These are phyloP conservation scores for Tetradesmus obliquus DNA, from an alignment of 139 green algal genomes.

Conservation along the genomic window DNA sequence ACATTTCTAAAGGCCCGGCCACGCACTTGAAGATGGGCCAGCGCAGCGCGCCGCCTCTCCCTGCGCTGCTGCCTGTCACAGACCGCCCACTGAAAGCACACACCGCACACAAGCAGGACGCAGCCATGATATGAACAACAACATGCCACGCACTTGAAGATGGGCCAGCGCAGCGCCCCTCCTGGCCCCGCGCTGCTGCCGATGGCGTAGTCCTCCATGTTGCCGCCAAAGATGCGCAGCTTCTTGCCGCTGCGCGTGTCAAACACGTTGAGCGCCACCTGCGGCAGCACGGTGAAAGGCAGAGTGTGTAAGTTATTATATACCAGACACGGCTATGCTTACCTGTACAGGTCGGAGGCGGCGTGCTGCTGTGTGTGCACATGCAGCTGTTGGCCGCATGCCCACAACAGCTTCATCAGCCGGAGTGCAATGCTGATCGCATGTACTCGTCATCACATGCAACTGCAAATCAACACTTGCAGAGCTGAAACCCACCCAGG, in stretches of 20 bases:
- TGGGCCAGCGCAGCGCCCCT: conserved; percentile 40
- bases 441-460: no score
- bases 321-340: no score
- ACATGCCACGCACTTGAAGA: conserved; percentile 71
- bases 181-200: conserved; percentile 59
- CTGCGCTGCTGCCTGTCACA: conserved; percentile 52
- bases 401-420: no score
- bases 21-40: conserved; percentile 73
- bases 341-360: no score
- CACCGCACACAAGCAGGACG: no score
- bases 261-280: conserved; percentile 43
- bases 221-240: conserved; percentile 76
- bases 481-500: no score
- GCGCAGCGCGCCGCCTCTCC: conserved; percentile 42
- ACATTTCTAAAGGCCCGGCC: no score
- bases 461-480: no score
- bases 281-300: background rate
- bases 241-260: conserved; percentile 56
- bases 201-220: conserved; percentile 84
- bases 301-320: background rate
- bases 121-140: no score
- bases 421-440: no score
- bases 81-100: background rate
- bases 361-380: no score
- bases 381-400: no score